phyloP scores from a whole-genome alignment of 2,329 filamentous ascomycete genomes.

The Dactylellina haptotyla region DNA sequence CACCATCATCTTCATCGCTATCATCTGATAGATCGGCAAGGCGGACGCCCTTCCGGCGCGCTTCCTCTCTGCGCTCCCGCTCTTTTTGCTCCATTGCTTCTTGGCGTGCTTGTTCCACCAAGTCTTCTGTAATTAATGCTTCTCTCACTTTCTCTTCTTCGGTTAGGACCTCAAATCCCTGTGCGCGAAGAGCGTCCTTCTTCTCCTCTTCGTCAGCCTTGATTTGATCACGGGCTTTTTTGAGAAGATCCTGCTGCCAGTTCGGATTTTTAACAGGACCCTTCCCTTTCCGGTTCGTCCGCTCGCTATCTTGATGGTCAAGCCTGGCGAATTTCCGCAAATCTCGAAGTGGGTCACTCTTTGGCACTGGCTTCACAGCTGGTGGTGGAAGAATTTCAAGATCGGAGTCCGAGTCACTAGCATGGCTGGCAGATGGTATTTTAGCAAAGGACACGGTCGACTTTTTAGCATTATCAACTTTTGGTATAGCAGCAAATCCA shows the following conservation, averaged over 20 bases:
- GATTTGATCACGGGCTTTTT: conserved; percentile 82
- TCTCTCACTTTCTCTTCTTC: conserved; percentile 86
- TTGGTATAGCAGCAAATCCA: conserved; percentile 31
- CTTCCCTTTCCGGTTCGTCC: conserved; percentile 59
- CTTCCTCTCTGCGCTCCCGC: conserved; percentile 69
- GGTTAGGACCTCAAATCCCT: conserved; percentile 83
- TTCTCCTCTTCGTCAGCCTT: conserved; percentile 78
- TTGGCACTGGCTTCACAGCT: conserved; percentile 26
- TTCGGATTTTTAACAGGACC: conserved; percentile 73
- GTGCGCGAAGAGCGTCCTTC: conserved; percentile 78
- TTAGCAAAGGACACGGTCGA: conserved; percentile 1
- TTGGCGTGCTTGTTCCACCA: conserved; percentile 82
- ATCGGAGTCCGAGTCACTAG: conserved; percentile 54
- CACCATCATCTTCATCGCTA: conserved; percentile 61
- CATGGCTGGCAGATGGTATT: neutral
- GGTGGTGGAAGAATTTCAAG: conserved; percentile 61
- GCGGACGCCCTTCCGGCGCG: conserved; percentile 63
- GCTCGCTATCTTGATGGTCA: conserved; percentile 61
- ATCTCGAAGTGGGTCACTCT: conserved; percentile 43
- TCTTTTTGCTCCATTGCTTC: conserved; percentile 81
- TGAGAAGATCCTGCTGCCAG: conserved; percentile 74
- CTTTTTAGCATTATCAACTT: conserved; percentile 5
- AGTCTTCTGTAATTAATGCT: conserved; percentile 83
- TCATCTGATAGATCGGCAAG: conserved; percentile 68
- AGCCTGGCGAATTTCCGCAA: conserved; percentile 19